phyloP scores from a whole-genome alignment of 176 grass and related monocot species.

The Stipa capillata region DNA sequence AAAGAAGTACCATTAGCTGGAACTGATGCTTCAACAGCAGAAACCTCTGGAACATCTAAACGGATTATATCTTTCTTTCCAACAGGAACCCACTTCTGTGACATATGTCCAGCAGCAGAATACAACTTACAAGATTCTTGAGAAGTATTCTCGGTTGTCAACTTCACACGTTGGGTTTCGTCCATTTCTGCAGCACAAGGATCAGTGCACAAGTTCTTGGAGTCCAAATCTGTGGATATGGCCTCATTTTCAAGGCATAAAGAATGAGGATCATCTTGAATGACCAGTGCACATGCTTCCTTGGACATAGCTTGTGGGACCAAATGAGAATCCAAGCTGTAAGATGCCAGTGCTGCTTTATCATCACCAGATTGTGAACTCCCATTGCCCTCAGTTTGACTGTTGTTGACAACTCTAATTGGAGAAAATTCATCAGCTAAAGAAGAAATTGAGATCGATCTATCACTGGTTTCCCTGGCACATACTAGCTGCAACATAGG shows the following conservation, averaged over 20 bases:
- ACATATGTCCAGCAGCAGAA: conserved; percentile 7
- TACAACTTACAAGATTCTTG: conserved; percentile 23
- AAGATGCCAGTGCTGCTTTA: neutral
- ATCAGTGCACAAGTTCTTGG: neutral
- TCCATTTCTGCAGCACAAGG: conserved; percentile 22
- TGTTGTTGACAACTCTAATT: neutral
- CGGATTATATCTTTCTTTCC: conserved; percentile 24
- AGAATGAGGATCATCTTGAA: conserved; percentile 12
- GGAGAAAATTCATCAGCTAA: neutral
- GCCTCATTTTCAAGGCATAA: conserved; percentile 1
- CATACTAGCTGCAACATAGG: conserved; percentile 5
- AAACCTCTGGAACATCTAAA: neutral
- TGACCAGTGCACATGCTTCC: neutral
- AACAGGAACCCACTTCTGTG: conserved; percentile 50
- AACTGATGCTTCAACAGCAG: conserved; percentile 17
- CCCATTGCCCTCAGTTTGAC: neutral
- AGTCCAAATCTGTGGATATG: neutral
- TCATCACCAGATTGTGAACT: conserved; percentile 4
- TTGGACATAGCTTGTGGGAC: neutral
- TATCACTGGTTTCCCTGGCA: neutral
- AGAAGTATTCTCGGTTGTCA: conserved; percentile 11
- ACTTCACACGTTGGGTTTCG: conserved; percentile 18
- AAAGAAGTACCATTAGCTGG: conserved; percentile 10
- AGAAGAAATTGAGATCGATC: neutral
- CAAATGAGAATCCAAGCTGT: conserved; percentile 13